Percentiles rank a stretch among this genome's conserved stretches.
Conservation (phyloP, 1,139 yeast genomes). For the Eremothecium sinecaudum region DNA sequence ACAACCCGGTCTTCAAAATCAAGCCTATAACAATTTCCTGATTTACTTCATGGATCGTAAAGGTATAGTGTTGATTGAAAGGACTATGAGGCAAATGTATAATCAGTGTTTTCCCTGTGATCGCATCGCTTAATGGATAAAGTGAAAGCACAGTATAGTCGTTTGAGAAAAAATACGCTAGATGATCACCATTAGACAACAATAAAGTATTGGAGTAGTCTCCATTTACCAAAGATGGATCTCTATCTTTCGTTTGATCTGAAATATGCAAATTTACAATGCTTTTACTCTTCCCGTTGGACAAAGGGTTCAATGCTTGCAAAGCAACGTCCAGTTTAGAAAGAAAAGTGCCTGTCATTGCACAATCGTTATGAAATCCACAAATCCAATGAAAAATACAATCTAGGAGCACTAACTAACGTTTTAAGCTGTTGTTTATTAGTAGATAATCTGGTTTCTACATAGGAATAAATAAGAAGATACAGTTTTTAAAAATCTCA, state of each 20-base stretch:
- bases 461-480: too few relatives aligned
- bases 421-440: too few relatives aligned
- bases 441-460: too few relatives aligned
- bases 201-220: constrained; percentile 19
- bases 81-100: constrained; percentile 21
- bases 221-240: constrained; percentile 9
- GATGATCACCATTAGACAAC: constrained; percentile 15
- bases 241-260: constrained; percentile 1
- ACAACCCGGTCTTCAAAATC: constrained; percentile 29
- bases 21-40: constrained; percentile 13
- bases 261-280: constrained; percentile 6
- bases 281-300: neutral
- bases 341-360: constrained; percentile 3
- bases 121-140: constrained; percentile 18
- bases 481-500: too few relatives aligned
- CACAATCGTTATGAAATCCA: too few relatives aligned
- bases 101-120: constrained; percentile 18
- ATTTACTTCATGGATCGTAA: constrained; percentile 14
- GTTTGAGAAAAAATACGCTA: constrained; percentile 22
- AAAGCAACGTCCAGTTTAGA: constrained; percentile 10
- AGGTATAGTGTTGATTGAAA: constrained; percentile 23
- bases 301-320: constrained; percentile 6
- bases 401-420: too few relatives aligned
- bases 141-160: constrained; percentile 17
- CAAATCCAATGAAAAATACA: too few relatives aligned